Conservation (phyloP, 2,329 filamentous ascomycete species). For the Beauveria sp. region DNA sequence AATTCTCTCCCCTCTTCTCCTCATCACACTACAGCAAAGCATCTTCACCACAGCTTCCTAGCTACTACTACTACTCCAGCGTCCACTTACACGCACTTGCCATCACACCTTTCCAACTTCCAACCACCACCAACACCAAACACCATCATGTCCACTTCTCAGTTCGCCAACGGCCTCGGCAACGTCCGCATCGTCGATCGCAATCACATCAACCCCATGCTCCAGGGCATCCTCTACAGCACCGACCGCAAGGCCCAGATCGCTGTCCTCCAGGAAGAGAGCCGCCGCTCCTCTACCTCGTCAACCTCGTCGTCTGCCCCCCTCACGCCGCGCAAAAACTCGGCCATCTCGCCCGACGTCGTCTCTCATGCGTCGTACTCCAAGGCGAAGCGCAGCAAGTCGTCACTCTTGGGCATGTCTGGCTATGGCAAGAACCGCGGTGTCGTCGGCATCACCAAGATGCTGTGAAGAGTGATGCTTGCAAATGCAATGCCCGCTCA, state of each 20-base stretch:
- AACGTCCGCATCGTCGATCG: slow-evolving; percentile 12
- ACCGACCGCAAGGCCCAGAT: slow-evolving; percentile 12
- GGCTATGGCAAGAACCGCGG: neutral
- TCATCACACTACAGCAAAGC: slow-evolving; percentile 2
- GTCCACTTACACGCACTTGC: neutral
- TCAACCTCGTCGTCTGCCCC: neutral
- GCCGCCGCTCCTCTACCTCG: slow-evolving; percentile 1
- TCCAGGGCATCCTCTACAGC: slow-evolving; percentile 16
- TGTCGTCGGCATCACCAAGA: neutral
- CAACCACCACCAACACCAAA: neutral
- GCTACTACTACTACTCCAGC: neutral
- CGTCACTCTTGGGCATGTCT: slow-evolving; percentile 3
- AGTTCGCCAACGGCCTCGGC: slow-evolving; percentile 7
- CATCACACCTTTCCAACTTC: neutral
- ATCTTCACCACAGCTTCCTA: neutral
- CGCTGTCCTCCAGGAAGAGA: slow-evolving; percentile 6
- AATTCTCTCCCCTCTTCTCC: neutral
- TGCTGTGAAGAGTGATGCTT: neutral
- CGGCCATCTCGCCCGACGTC: neutral
- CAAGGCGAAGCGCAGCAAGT: slow-evolving; percentile 3
- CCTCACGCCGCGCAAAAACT: neutral
- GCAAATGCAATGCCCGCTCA: neutral
- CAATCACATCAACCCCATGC: slow-evolving; percentile 14
- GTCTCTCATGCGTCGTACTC: neutral
- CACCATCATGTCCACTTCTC: slow-evolving; percentile 3